Evolutionary conservation across 805 yeast species (phyloP).

Genomic region (Ogataea degrootiae): DNA sequence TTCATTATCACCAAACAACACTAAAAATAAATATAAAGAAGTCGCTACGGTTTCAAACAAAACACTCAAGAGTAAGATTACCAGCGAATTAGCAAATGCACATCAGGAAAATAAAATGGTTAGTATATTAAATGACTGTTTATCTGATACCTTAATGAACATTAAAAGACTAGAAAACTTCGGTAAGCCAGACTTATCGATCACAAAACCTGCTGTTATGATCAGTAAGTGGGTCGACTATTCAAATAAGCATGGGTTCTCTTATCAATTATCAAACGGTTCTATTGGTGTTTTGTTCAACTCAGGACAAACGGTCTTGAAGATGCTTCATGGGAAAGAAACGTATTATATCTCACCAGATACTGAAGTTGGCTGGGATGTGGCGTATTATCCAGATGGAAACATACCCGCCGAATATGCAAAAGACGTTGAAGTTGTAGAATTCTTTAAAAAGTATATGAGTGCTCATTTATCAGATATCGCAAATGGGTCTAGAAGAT

Average conservation of each 20-base stretch:
- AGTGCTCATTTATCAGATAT: constrained; percentile 80
- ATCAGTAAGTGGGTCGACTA: constrained; percentile 98
- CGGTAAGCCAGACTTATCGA: constrained; percentile 11
- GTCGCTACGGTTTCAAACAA: constrained; percentile 32
- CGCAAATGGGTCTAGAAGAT: constrained; percentile 51
- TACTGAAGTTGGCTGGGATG: constrained; percentile 48
- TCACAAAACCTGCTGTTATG: constrained; percentile 45
- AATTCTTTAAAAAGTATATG: constrained; percentile 90
- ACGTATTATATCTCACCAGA: constrained; percentile 59
- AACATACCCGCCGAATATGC: constrained; percentile 45
- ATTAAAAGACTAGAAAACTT: constrained; percentile 22
- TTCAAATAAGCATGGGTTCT: constrained; percentile 91
- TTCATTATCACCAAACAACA: constrained; percentile 88
- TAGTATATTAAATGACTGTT: constrained; percentile 21
- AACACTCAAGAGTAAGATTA: constrained; percentile 24
- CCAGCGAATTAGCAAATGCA: constrained; percentile 25
- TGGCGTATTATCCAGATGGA: constrained; percentile 39
- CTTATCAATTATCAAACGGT: constrained; percentile 86
- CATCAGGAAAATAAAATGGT: constrained; percentile 27
- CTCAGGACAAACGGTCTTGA: constrained; percentile 76
- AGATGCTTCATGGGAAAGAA: constrained; percentile 57
- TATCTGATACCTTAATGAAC: constrained; percentile 25
- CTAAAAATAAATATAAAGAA: constrained; percentile 81
- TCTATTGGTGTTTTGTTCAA: constrained; percentile 88
- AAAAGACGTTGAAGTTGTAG: constrained; percentile 79